Conservation (phyloP, 1,139 yeast species). For the Torulaspora globosa region DNA sequence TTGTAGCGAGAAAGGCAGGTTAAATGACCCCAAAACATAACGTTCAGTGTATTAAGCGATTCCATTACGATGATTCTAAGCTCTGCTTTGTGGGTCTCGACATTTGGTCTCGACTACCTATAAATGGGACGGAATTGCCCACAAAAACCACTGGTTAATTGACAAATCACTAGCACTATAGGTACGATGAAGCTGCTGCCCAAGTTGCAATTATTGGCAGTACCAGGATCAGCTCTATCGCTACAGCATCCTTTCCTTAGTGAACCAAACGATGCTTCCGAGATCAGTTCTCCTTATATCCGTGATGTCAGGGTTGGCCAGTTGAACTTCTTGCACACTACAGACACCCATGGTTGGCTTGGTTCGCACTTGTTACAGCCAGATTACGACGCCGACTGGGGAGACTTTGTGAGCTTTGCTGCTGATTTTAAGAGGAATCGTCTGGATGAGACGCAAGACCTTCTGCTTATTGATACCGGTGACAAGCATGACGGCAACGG, state of each 20-base stretch:
- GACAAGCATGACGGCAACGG: constrained; percentile 97
- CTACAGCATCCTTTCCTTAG: constrained; percentile 11
- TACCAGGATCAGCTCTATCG: constrained; percentile 1
- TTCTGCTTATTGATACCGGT: constrained; percentile 80
- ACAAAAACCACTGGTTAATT: not conserved
- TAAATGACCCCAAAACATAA: too few species aligned
- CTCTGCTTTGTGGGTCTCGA: not conserved
- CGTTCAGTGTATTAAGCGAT: not conserved
- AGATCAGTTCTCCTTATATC: constrained; percentile 14
- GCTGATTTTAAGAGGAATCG: constrained; percentile 42
- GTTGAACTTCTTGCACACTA: constrained; percentile 81
- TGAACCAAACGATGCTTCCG: not conserved
- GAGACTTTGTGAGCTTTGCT: constrained; percentile 76
- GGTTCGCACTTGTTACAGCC: constrained; percentile 79
- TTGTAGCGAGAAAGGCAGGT: too few species aligned
- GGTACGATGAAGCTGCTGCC: not conserved
- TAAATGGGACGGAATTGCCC: not conserved
- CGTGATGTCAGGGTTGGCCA: constrained; percentile 61
- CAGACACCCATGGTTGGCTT: constrained; percentile 96
- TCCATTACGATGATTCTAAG: not conserved
- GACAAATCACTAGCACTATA: not conserved
- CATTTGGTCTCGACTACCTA: not conserved
- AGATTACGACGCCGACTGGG: constrained; percentile 85
- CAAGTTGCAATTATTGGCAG: not conserved
- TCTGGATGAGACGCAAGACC: constrained; percentile 52